Base-by-base conservation (phyloP, 495 filamentous ascomycete genomes). In the Penicillium salamii region DNA sequence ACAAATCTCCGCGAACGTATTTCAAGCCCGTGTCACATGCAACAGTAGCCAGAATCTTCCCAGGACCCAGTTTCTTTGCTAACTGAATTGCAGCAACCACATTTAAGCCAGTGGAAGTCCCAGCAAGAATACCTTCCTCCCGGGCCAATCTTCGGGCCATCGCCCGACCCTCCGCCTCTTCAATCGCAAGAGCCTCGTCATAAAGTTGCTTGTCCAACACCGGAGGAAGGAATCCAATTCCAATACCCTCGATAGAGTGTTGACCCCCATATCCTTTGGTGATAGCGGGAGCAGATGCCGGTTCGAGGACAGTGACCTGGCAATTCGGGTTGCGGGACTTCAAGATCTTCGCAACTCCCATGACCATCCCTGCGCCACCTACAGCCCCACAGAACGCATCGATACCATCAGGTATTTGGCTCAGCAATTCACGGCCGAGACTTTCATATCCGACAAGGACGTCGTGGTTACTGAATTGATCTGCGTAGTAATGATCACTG, bases 1-100 rank as follows among this genome's bases (percentile, higher is more conserved):
- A 26, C 23, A 71, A 91, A 87, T 46, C 86, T 72, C 87, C 86
- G 87, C 38, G 33, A 26, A 58, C 14, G 20, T 58, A 58, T 34
- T 58, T 58, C 20, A 58, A 14, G 3, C 55, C 55, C 7, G 50
- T 50, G 32, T 58, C 55, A 28, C 24, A 35, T 5, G 48, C 51
- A 20, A 58, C 43, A 2, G 50, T 58, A n/a, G 44, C 55, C 1
- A 58, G 42, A 18, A 28, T 49, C 43, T 54, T 54, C 2, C 42
- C 33, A 6, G 55, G 46, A 5, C 47, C 47, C 3, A 58, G 37
- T n/a, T 49, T 7, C 34, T 54, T 52, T 0, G 55, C 55, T 23
- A 58, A 19, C 1, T 7, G 17, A 19, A 54, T 31, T 0, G 55
- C 55, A 38, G 50, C 55, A 3, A 46, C 47, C 7, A 58, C 55